Evolutionary conservation across 1,284 basidiomycete species (phyloP).

Genomic region (Leccinum pseudoinsigne): DNA sequence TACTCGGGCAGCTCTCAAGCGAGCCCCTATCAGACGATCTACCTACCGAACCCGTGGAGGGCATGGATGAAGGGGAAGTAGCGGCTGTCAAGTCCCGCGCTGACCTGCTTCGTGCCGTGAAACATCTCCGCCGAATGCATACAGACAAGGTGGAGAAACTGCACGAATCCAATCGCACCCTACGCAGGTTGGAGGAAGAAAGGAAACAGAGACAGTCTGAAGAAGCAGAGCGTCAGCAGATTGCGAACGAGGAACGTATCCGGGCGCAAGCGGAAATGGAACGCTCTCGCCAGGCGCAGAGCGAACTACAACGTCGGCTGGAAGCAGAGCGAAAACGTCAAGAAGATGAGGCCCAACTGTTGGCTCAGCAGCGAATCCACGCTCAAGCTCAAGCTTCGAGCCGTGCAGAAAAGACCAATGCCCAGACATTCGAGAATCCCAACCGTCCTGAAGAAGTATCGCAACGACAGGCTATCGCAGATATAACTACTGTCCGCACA

Average conservation of each 20-base stretch:
- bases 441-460: conserved; percentile 1
- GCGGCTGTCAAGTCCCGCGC: conserved; percentile 14
- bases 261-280: conserved; percentile 12
- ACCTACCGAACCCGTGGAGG: conserved; percentile 16
- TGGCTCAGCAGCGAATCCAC: conserved; percentile 12
- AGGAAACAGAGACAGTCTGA: conserved; percentile 22
- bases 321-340: conserved; percentile 15
- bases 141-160: conserved; percentile 18
- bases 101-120: conserved; percentile 15
- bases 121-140: conserved; percentile 21
- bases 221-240: conserved; percentile 14
- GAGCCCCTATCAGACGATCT: conserved; percentile 10
- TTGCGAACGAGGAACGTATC: conserved; percentile 21
- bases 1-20: conserved; percentile 1
- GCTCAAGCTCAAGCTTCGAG: conserved; percentile 8
- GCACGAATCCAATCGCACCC: conserved; percentile 14
- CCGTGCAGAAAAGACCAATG: neutral
- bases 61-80: conserved; percentile 27
- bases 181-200: conserved; percentile 21
- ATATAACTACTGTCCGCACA: conserved; percentile 7
- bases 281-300: conserved; percentile 8
- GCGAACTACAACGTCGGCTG: conserved; percentile 8
- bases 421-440: conserved; percentile 2
- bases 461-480: conserved; percentile 10
- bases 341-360: conserved; percentile 9